A percentile compares a stretch with the other conserved stretches of the same genome.
Conservation (phyloP, 768 basidiomycete species). For the Mycena kentingensis region DNA sequence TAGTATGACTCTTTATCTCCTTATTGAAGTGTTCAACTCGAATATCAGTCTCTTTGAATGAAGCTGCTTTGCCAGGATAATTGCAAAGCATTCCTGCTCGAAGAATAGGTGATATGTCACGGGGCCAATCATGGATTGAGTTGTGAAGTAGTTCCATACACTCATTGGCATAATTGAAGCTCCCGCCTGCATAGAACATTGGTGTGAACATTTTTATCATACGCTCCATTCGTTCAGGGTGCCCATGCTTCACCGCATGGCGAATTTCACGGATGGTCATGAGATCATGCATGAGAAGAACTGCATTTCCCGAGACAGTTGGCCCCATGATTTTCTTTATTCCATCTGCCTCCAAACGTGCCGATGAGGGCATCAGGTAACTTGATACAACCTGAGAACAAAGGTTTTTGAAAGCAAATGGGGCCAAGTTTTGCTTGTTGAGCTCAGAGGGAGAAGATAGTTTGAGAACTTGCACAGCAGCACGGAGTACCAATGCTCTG, state of each 20-base stretch:
- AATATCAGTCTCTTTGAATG: constrained; percentile 29
- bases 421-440: background rate
- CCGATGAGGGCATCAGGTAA: constrained; percentile 2
- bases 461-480: background rate
- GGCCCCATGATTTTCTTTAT: constrained; percentile 4
- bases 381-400: background rate
- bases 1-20: constrained; percentile 23
- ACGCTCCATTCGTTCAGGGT: constrained; percentile 17
- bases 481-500: constrained; percentile 2
- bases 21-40: constrained; percentile 29
- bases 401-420: background rate
- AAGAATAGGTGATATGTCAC: constrained; percentile 18
- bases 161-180: constrained; percentile 30
- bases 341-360: constrained; percentile 5
- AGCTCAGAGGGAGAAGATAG: background rate
- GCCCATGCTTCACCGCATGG: constrained; percentile 24
- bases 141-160: constrained; percentile 30
- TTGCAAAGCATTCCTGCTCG: constrained; percentile 28
- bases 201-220: constrained; percentile 26
- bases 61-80: constrained; percentile 12
- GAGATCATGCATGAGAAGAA: constrained; percentile 15
- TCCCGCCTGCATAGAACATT: constrained; percentile 22
- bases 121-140: constrained; percentile 25
- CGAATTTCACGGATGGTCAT: constrained; percentile 25
- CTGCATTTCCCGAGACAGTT: constrained; percentile 6